Base-by-base conservation (phyloP, 2,329 filamentous ascomycete genomes). In the Pseudocercospora cruenta region DNA sequence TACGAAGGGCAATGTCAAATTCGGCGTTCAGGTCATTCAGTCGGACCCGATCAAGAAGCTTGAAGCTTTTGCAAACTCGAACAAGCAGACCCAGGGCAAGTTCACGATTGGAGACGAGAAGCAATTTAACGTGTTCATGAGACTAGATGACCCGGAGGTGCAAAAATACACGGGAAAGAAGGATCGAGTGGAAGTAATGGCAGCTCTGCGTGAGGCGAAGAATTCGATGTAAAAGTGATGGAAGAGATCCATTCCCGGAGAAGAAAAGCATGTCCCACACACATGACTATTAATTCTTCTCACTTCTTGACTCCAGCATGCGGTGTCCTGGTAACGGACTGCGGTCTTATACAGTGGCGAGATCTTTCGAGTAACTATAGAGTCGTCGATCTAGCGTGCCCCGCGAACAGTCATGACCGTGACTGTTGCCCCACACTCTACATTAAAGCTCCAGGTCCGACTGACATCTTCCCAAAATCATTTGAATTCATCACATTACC, bases 71-170 rank as follows among this genome's bases (percentile, higher is more conserved):
- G 91, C 92, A 1, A 87, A 91, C 62, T 84, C 86, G 67, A 94
- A 97, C 79, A 84, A 89, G 80, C 87, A 97, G 81, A 98, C 95
- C 1, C 94, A 97, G 78, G 95, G 95, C 55, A 92, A 93, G 76
- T 98, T 97, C 74, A 99, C 94, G 0, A 98, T 99, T 79, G 94
- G 91, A 0, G 93, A 99, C 76, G 95, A 99, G 81, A 98, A 98
- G 91, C 82, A 91, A 81, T 93, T 98, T 79, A 99, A 99, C 75
- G 92, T 97, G 1, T 99, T 99, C 76, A 98, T 99, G 95, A 87
- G 91, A 71, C 85, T 96, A 39, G 84, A 90, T 72, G 94, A 97
- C 73, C 91, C 93, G 0, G 87, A 87, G 68, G 90, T 99, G 62
- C 92, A 96, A 76, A 91, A 93, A 80, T 90, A 86, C 10, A 95